These are phyloP conservation scores for Plasmodium relictum DNA, from an alignment of 169 alveolate genomes.

Conservation along the genomic window DNA sequence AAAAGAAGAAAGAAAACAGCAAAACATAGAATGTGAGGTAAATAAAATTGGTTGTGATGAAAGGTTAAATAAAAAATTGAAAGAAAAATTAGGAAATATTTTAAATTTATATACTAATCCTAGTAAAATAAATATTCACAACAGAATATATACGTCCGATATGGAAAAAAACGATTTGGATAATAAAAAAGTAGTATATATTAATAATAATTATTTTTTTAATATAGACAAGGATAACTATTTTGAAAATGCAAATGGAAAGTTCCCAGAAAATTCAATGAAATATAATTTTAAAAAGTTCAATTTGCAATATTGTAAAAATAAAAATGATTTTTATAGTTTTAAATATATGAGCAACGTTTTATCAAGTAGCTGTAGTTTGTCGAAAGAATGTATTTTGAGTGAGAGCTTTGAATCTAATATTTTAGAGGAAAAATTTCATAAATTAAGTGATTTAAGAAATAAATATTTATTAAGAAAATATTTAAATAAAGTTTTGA, in stretches of 20 bases:
- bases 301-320: conserved; percentile 55
- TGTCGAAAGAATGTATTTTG: conserved; percentile 56
- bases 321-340: conserved; percentile 50
- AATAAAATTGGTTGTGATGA: neutral
- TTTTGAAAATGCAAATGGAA: conserved; percentile 15
- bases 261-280: conserved; percentile 36
- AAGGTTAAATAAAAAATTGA: conserved; percentile 22
- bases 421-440: conserved; percentile 34
- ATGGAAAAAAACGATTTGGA: conserved; percentile 44
- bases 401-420: conserved; percentile 38
- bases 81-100: conserved; percentile 49
- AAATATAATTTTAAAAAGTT: conserved; percentile 47
- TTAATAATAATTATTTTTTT: conserved; percentile 69
- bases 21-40: conserved; percentile 12
- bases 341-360: conserved; percentile 68
- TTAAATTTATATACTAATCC: conserved; percentile 48
- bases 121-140: conserved; percentile 63
- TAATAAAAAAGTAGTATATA: conserved; percentile 39
- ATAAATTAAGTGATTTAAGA: conserved; percentile 50
- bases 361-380: conserved; percentile 48
- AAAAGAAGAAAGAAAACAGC: conserved; percentile 12
- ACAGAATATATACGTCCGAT: conserved; percentile 66
- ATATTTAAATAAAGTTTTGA: conserved; percentile 43
- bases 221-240: conserved; percentile 43
- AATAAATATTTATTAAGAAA: conserved; percentile 60